Evolutionary conservation across 495 filamentous ascomycete genomes (phyloP).

Genomic region (Niebla homalea): DNA sequence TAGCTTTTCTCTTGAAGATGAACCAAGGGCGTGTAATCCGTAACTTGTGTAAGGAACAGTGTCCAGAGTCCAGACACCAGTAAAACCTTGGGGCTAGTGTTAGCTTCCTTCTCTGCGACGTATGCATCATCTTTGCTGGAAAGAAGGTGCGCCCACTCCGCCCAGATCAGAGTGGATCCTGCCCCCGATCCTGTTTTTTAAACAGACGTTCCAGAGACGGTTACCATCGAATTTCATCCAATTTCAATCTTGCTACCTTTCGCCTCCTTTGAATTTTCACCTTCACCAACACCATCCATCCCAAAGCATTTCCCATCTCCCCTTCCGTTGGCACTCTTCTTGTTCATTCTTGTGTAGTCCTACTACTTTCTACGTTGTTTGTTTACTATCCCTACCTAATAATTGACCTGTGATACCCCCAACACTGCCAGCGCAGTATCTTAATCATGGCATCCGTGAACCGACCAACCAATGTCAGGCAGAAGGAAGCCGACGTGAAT

Average conservation of each 20-base stretch:
- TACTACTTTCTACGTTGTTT: not conserved
- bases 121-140: too few relatives aligned
- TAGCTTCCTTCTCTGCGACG: too few relatives aligned
- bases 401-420: conserved; percentile 3
- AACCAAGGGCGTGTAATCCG: too few relatives aligned
- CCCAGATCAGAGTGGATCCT: not conserved
- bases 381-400: not conserved
- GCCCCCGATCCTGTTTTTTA: conserved; percentile 2
- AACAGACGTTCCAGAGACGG: not conserved
- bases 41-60: too few relatives aligned
- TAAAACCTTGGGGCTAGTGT: too few relatives aligned
- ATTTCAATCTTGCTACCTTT: not conserved
- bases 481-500: conserved; percentile 62
- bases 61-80: too few relatives aligned
- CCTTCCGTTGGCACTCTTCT: not conserved
- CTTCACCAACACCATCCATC: not conserved
- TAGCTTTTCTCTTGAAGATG: too few relatives aligned
- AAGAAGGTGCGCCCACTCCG: too few relatives aligned
- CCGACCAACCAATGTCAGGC: conserved; percentile 30
- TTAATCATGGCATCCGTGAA: conserved; percentile 4
- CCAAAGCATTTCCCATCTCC: not conserved
- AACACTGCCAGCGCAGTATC: not conserved
- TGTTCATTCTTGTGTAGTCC: not conserved
- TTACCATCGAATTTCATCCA: not conserved
- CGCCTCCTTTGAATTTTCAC: not conserved